Evolutionary conservation across 164 flowering plant species (phyloP), one percentile per base, ranked within the genome.

Genomic region (Vitis amurensis): DNA sequence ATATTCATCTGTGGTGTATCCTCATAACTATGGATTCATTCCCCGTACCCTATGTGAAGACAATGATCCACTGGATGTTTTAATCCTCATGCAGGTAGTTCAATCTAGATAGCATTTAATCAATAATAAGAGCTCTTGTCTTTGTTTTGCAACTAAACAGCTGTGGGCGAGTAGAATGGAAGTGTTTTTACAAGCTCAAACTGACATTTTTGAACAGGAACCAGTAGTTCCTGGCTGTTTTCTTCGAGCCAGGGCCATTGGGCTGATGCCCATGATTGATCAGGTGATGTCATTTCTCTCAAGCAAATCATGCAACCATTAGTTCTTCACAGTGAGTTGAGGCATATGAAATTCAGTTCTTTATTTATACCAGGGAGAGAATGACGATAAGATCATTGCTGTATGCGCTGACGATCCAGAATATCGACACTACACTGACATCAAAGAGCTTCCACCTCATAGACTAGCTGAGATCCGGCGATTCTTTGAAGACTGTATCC

Each of bases 361-460:
- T 14, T 49, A 1, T 30, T 9, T 8, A 2, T 61, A 15, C 6
- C 64, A 88, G 92, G 93, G 93, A 65, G 93, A 89, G 81, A 87
- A 79, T 59, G 93, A 89, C 77, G 91, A 89, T 66, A 89, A 89
- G 79, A 89, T 89, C 59, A 89, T 89, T 61, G 93, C 93, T 9
- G 93, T 89, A 8, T 87, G 93, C 68, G 91, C 91, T 48, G 93
- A 89, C 74, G 93, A 89, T 79, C 93, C 93, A 4, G 93, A 89
- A 69, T 87, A 85, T 69, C 76, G 84, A 9, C 88, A 87, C 78
- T 86, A 79, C 77, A 84, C 80, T 27, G 91, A 87, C 64, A 87
- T 89, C 68, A 79, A 80, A 37, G 76, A 89, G 63, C 87, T 87
- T 8, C 81, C 91, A 8, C 91, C 93, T 64, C 93, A 89, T 73